Evolutionary conservation across 129 eudicot genomes (phyloP).

Genomic region (carrot (Daucus carota)): DH1_v3.0 NC_030381.2:40364001-40364500

Average conservation of each 20-base stretch:
- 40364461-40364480: slow-evolving; percentile 86
- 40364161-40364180: not conserved
- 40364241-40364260: not conserved
- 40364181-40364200: not conserved
- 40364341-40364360: not conserved
- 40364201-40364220: not conserved
- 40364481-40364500: slow-evolving; percentile 93
- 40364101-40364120: too few relatives aligned
- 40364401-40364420: not conserved
- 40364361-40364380: not conserved
- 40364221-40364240: not conserved
- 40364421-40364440: slow-evolving; percentile 51
- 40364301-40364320: not conserved
- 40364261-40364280: not conserved
- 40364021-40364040: too few relatives aligned
- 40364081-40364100: too few relatives aligned
- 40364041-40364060: too few relatives aligned
- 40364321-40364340: not conserved
- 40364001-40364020: too few relatives aligned
- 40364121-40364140: too few relatives aligned
- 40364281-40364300: not conserved
- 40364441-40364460: slow-evolving; percentile 98
- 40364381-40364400: not conserved
- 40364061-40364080: too few relatives aligned
- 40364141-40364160: not conserved